Base-by-base conservation (phyloP, 345 rosid species). In the Carallia pectinifolia region DNA sequence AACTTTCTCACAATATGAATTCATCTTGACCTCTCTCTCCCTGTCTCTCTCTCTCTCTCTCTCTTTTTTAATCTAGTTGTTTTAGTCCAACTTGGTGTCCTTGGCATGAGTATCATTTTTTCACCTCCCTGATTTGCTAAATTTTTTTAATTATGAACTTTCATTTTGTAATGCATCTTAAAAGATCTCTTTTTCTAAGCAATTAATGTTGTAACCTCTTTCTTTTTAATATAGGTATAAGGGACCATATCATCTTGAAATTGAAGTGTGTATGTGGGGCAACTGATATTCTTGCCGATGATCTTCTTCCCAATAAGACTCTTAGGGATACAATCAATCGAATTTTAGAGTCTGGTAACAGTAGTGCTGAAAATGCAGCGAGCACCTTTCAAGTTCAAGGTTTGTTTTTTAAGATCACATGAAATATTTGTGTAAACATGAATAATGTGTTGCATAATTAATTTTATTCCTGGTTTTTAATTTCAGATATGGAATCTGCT, bases 251-350 rank as follows among this genome's bases (percentile, higher is more conserved):
- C 69, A 90, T 95, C 72, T 81, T 92, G 33, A 88, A 84, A 75
- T 81, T 88, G 18, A 79, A 80, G 83, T 95, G 99, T 74, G 84
- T 95, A 23, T 95, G 98, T 85, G 94, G 97, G 73, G 96, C 83
- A 16, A 78, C 89, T 72, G 83, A 88, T 76, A 79, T 92, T 68
- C 90, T 90, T 38, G 99, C 99, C 7, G 98, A 95, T 60, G 98
- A 95, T 80, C 99, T 95, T 79, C 84, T 95, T 74, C 99, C 97
- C 66, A 95, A 95, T 75, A 92, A 89, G 86, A 92, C 97, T 19
- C 86, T 95, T 9, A 86, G 99, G 76, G 96, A 95, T 82, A 86
- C 98, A 1, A 95, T 95, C 67, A 89, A 84, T 64, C 97, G 97
- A 30, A 92, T 95, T 66, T 70, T 95, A 86, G 99, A 95, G 81